These are phyloP conservation scores for Mycena crocata DNA, from an alignment of 768 basidiomycete genomes.

Conservation along the genomic window DNA sequence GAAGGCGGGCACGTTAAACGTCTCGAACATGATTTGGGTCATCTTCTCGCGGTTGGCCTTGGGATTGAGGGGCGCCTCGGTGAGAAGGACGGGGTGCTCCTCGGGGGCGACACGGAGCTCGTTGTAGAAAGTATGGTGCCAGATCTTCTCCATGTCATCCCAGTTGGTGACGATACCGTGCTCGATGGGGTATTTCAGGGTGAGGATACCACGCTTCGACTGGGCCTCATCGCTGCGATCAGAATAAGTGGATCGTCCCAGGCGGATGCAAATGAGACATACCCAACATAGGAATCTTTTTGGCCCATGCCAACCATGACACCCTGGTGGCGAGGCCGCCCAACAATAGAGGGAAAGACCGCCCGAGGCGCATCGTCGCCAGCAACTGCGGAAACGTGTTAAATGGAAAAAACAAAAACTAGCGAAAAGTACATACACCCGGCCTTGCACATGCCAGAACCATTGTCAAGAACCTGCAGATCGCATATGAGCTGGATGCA, in stretches of 20 bases:
- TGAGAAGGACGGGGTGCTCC: slow-evolving; percentile 77
- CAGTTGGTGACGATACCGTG: slow-evolving; percentile 23
- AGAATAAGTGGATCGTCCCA: slow-evolving; percentile 29
- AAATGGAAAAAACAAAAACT: background rate
- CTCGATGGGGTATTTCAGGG: slow-evolving; percentile 65
- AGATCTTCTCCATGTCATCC: too few relatives aligned
- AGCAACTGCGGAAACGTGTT: slow-evolving; percentile 40
- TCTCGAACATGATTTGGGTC: too few relatives aligned
- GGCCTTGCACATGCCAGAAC: slow-evolving; percentile 60
- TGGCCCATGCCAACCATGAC: slow-evolving; percentile 82
- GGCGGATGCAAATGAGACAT: slow-evolving; percentile 25
- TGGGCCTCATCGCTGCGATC: slow-evolving; percentile 71
- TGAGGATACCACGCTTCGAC: slow-evolving; percentile 78
- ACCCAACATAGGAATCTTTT: slow-evolving; percentile 83
- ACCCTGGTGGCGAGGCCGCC: slow-evolving; percentile 77
- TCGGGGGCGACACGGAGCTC: slow-evolving; percentile 78
- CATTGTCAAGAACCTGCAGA: slow-evolving; percentile 73
- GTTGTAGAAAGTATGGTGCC: too few relatives aligned
- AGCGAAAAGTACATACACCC: slow-evolving; percentile 24
- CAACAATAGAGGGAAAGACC: slow-evolving; percentile 85
- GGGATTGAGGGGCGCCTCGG: slow-evolving; percentile 77
- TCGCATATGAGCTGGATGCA: background rate
- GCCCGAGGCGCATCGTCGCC: slow-evolving; percentile 78
- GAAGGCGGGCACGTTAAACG: slow-evolving; percentile 79
- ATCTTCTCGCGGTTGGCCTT: slow-evolving; percentile 77